Percentiles rank a stretch among this genome's conserved stretches.
Evolutionary conservation across 495 filamentous ascomycete genomes (phyloP).

Genomic region (Thozetella sp.): DNA sequence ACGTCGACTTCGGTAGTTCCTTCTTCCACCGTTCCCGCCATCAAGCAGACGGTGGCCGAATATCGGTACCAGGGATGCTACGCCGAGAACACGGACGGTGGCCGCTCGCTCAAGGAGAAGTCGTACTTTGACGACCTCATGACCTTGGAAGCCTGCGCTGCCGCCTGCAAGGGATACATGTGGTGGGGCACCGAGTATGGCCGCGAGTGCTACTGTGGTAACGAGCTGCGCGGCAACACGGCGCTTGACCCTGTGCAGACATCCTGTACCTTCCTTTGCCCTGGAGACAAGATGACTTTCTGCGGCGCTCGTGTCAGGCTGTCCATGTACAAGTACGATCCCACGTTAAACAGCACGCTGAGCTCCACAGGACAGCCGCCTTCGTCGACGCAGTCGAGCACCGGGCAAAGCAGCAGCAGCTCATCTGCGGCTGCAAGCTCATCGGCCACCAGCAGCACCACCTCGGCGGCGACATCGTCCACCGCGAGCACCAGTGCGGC

Average conservation of each 20-base stretch:
- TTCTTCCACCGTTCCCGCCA: not conserved
- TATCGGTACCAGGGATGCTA: no score
- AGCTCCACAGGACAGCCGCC: not conserved
- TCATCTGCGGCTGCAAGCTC: not conserved
- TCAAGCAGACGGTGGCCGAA: no score
- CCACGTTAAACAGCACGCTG: not conserved
- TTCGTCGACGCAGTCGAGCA: not conserved
- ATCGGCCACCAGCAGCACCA: not conserved
- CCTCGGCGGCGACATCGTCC: slow-evolving; percentile 4
- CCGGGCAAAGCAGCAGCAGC: not conserved
- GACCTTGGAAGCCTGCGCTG: no score
- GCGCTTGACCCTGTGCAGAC: not conserved
- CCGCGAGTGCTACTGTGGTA: not conserved
- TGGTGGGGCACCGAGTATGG: no score
- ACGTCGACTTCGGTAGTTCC: slow-evolving; percentile 5
- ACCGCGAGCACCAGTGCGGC: not conserved
- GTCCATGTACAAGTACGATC: not conserved
- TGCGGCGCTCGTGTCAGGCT: not conserved
- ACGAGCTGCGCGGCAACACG: not conserved
- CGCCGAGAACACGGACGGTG: no score
- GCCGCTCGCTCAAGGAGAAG: not conserved
- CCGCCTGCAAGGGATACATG: no score
- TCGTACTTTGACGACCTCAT: slow-evolving; percentile 6
- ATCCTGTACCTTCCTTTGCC: not conserved
- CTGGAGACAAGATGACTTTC: not conserved